These are phyloP conservation scores for Metschnikowia cerradonensis DNA, from an alignment of 805 yeast species.

Conservation along the genomic window DNA sequence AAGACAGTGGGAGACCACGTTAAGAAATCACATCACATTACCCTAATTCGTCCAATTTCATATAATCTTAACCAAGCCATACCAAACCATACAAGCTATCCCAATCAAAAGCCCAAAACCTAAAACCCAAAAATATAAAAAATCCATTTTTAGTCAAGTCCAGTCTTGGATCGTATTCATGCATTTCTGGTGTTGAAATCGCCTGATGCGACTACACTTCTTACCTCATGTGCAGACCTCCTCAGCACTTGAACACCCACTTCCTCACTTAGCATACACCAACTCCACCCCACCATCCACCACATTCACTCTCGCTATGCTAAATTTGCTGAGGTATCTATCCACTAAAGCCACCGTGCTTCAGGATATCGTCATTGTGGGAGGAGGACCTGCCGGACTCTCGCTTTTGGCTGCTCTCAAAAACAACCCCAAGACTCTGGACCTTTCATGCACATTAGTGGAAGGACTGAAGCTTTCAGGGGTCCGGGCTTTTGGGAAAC, in stretches of 20 bases:
- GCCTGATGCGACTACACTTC: background rate
- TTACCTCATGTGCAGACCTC: background rate
- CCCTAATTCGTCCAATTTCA: too few relatives aligned
- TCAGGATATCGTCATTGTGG: conserved; percentile 79
- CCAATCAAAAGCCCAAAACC: too few relatives aligned
- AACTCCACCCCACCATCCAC: background rate
- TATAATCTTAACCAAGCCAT: too few relatives aligned
- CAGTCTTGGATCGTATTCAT: too few relatives aligned
- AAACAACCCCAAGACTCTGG: conserved; percentile 55
- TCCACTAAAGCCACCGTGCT: conserved; percentile 14
- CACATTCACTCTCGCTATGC: conserved; percentile 3
- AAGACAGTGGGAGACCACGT: too few relatives aligned
- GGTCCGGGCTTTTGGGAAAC: conserved; percentile 42
- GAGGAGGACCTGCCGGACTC: conserved; percentile 97
- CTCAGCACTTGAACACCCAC: background rate
- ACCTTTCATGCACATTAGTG: conserved; percentile 61
- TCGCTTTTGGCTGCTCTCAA: conserved; percentile 80
- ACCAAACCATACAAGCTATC: too few relatives aligned
- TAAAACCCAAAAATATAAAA: too few relatives aligned
- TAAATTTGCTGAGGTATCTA: conserved; percentile 8
- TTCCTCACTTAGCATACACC: background rate
- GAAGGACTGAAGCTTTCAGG: conserved; percentile 65
- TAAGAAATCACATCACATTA: too few relatives aligned
- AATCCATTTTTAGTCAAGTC: too few relatives aligned
- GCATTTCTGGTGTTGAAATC: background rate